Base-by-base conservation (phyloP, 2,329 filamentous ascomycete genomes). In the Pseudogymnoascus sp. region DNA sequence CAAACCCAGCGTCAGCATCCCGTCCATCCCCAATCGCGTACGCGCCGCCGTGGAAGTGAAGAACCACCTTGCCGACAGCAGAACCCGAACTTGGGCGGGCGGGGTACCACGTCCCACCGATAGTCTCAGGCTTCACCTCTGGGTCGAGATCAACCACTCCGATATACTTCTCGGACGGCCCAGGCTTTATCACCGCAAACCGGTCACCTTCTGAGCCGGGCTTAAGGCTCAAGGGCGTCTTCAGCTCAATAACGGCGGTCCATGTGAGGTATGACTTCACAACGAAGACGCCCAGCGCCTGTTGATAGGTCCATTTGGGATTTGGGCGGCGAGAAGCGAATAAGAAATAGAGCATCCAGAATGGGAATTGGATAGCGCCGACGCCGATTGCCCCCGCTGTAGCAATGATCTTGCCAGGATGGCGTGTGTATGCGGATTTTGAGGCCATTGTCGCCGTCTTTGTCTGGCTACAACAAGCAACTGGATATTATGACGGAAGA, bases 31-130 rank as follows among this genome's bases (percentile, higher is more conserved):
- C 78, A 15, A 76, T 68, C 0, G 80, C 75, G 65, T 74, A 82
- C 0, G 76, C 79, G 41, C 80, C 80, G 51, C 79, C 79, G 66
- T 81, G 80, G 61, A 80, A 71, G 63, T 81, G 79, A 5, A 81
- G 70, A 6, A 80, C 67, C 1, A 80, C 73, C 48, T 55, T 55
- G 1, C 66, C 71, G 8, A 17, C 25, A 8, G 2, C 36, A 9
- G 5, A 33, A 9, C 10, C 25, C 38, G 12, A 31, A 4, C 31
- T 9, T 17, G 48, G 63, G 4, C 59, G 63, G 6, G 41, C 12
- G 8, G 70, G 69, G 48, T 66, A 73, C 71, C 72, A 74, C 2
- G 70, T 73, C 1, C 70, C 70, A 2, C 72, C 72, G 41, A 72
- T 68, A 2, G 65, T 59, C 7, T 65, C 65, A 12, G 70, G 70